Evolutionary conservation across 345 rosid species (phyloP), one percentile per base, ranked within the genome.

Genomic region (Syzygium oleosum): DNA sequence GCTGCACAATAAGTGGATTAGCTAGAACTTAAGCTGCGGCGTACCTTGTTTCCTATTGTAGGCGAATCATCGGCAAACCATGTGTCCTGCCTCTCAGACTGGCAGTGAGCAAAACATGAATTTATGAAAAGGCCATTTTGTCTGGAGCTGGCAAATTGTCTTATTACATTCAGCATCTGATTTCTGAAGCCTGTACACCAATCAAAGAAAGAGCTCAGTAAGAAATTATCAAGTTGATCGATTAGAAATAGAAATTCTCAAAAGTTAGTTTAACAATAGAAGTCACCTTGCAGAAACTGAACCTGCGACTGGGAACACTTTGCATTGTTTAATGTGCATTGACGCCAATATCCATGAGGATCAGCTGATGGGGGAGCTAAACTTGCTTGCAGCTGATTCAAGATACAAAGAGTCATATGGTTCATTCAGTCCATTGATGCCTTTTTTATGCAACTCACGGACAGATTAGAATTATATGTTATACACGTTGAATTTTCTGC

Each of bases 71-170:
- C 95, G 0, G 98, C 95, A 16, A 97, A 97, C 99, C 99, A 98
- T 53, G 99, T 96, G 85, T 98, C 99, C 89, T 95, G 99, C 89
- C 96, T 94, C 91, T 98, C 99, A 5, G 98, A 89, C 90, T 98
- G 98, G 93, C 98, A 98, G 86, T 98, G 99, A 90, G 98, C 97
- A 63, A 98, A 98, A 86, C 99, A 97, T 10, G 99, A 98, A 86
- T 97, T 98, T 91, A 98, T 94, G 89, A 97, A 98, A 52, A 95
- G 73, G 6, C 99, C 99, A 10, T 96, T 96, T 85, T 94, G 89
- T 89, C 90, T 90, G 43, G 98, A 94, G 93, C 88, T 92, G 7
- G 99, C 91, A 88, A 98, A 97, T 6, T 95, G 93, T 85, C 88
- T 91, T 59, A 97, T 88, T 46, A 92, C 94, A 80, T 88, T 90